Percentiles rank a stretch among this genome's conserved stretches.
Evolutionary conservation across 2,329 filamentous ascomycete species (phyloP).

Genomic region (Aspergillus felis): DNA sequence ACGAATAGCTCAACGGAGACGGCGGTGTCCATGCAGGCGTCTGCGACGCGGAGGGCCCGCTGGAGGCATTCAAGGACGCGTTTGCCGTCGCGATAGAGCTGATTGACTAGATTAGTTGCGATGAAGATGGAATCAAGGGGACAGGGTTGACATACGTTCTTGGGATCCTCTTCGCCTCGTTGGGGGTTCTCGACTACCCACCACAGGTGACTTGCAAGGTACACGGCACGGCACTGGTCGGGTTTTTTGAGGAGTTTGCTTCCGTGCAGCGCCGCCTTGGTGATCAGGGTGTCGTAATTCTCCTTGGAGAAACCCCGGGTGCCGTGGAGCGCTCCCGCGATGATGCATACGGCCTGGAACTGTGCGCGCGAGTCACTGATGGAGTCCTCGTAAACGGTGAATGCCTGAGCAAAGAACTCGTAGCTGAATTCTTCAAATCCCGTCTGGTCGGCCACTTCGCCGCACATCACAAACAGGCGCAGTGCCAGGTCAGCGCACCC

Average conservation of each 20-base stretch:
- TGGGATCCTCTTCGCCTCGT: conserved; percentile 75
- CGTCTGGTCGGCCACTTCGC: conserved; percentile 86
- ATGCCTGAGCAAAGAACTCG: conserved; percentile 97
- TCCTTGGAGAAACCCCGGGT: conserved; percentile 90
- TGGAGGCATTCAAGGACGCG: conserved; percentile 94
- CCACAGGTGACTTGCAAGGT: conserved; percentile 94
- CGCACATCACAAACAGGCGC: conserved; percentile 84
- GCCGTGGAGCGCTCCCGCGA: conserved; percentile 83
- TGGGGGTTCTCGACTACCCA: conserved; percentile 84
- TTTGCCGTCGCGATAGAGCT: conserved; percentile 97
- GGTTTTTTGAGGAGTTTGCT: conserved; percentile 97
- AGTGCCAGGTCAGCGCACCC: conserved; percentile 84
- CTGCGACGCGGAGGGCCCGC: conserved; percentile 88
- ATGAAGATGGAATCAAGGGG: conserved; percentile 16
- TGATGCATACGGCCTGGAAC: conserved; percentile 95
- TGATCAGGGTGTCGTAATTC: conserved; percentile 98
- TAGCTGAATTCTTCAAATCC: conserved; percentile 95
- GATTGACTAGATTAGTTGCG: conserved; percentile 6
- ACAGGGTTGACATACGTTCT: conserved; percentile 57
- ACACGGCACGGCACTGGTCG: conserved; percentile 94
- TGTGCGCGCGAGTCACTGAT: conserved; percentile 94
- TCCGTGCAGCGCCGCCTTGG: conserved; percentile 92
- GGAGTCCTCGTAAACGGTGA: conserved; percentile 95
- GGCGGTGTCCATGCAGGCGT: conserved; percentile 98
- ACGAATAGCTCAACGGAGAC: conserved; percentile 98